These are phyloP conservation scores for Melanomma pulvis-pyrius DNA, from an alignment of 495 filamentous ascomycete genomes.

Conservation along the genomic window DNA sequence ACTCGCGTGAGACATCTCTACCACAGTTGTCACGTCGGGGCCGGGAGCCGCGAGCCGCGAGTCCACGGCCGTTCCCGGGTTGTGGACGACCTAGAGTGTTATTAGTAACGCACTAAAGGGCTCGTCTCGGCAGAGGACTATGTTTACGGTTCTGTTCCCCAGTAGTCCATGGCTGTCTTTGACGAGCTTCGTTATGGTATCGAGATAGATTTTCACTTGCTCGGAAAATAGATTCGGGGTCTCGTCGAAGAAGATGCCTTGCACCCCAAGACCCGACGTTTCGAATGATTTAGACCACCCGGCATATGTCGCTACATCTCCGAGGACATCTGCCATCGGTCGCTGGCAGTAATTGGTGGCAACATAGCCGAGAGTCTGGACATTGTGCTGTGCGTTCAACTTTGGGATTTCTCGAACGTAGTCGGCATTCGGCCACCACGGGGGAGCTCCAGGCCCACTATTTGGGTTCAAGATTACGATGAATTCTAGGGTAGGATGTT, in stretches of 20 bases:
- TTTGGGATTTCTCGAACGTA: conserved; percentile 31
- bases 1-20: background rate
- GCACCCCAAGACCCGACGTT: conserved; percentile 6
- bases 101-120: background rate
- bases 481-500: conserved; percentile 11
- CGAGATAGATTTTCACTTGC: conserved; percentile 42
- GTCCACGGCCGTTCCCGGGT: conserved; percentile 21
- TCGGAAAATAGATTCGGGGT: conserved; percentile 35
- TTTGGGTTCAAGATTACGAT: conserved; percentile 31
- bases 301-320: conserved; percentile 28
- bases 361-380: conserved; percentile 29
- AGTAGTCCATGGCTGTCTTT: conserved; percentile 34
- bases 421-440: conserved; percentile 24
- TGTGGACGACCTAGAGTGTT: conserved; percentile 21
- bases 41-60: conserved; percentile 2
- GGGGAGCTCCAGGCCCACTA: conserved; percentile 24
- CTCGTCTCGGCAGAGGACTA: background rate
- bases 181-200: conserved; percentile 34
- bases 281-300: conserved; percentile 13
- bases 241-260: conserved; percentile 37
- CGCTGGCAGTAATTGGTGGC: conserved; percentile 12
- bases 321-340: conserved; percentile 9
- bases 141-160: conserved; percentile 11
- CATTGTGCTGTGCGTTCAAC: conserved; percentile 22
- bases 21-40: conserved; percentile 12